phyloP scores from a whole-genome alignment of 495 filamentous ascomycete genomes.

The Neurospora tetrasperma region DNA sequence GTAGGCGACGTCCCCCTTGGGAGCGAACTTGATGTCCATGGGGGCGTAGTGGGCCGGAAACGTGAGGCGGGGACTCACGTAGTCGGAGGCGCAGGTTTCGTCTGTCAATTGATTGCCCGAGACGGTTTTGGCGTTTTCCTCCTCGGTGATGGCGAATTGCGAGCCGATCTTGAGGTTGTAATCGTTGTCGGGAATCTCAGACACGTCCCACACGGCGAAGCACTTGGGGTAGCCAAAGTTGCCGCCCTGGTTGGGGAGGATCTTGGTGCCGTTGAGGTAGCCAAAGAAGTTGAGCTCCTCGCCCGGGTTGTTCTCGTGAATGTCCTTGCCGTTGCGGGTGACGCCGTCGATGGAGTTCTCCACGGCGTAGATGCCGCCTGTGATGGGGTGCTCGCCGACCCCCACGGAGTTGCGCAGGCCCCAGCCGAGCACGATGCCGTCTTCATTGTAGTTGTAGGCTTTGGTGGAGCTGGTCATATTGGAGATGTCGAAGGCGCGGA shows the following conservation, averaged over 20 bases:
- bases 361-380: constrained; percentile 53
- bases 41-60: constrained; percentile 48
- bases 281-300: constrained; percentile 64
- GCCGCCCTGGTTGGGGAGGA: constrained; percentile 8
- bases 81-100: constrained; percentile 29
- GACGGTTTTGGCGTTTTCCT: constrained; percentile 14
- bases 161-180: constrained; percentile 32
- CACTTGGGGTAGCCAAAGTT: constrained; percentile 57
- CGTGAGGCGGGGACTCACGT: constrained; percentile 33
- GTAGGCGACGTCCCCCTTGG: constrained; percentile 31
- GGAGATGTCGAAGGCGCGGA: constrained; percentile 49
- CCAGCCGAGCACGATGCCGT: constrained; percentile 53
- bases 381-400: constrained; percentile 45
- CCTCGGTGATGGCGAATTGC: constrained; percentile 38
- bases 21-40: constrained; percentile 41
- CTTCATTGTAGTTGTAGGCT: constrained; percentile 24
- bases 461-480: constrained; percentile 31
- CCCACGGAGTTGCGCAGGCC: constrained; percentile 59
- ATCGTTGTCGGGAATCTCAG: constrained; percentile 39
- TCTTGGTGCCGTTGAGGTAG: constrained; percentile 37
- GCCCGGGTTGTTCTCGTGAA: constrained; percentile 56
- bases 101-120: constrained; percentile 29
- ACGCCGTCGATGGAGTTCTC: constrained; percentile 57
- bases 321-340: constrained; percentile 40
- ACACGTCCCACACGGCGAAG: constrained; percentile 48